Evolutionary conservation across 495 filamentous ascomycete genomes (phyloP).

Genomic region (Penicillium cinerascens): DNA sequence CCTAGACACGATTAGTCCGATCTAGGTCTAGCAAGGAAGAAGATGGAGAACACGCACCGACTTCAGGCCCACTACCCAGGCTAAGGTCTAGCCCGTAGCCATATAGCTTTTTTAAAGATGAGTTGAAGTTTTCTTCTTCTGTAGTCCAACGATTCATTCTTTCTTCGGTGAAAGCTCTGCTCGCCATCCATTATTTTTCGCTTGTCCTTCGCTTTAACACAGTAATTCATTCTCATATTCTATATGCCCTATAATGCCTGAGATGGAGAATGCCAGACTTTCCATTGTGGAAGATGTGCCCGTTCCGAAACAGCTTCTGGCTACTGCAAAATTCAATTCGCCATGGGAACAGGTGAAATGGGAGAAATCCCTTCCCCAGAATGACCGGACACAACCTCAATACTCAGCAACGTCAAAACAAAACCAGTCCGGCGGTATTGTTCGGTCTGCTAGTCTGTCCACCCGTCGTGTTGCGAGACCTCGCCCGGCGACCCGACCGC

Average conservation of each 20-base stretch:
- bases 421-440: conserved; percentile 6
- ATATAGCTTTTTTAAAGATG: not conserved
- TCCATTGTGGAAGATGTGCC: conserved; percentile 23
- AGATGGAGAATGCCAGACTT: conserved; percentile 2
- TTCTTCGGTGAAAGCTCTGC: not conserved
- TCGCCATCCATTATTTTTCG: conserved; percentile 5
- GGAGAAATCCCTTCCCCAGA: conserved; percentile 22
- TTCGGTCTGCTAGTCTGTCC: conserved; percentile 18
- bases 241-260: conserved; percentile 13
- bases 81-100: not conserved
- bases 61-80: conserved; percentile 1
- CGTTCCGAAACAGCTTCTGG: conserved; percentile 18
- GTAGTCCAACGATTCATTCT: not conserved
- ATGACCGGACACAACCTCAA: conserved; percentile 13
- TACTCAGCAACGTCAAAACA: not conserved
- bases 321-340: conserved; percentile 24
- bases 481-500: conserved; percentile 9
- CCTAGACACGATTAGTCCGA: not conserved
- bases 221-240: not conserved
- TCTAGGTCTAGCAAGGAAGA: conserved; percentile 4
- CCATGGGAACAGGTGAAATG: conserved; percentile 21
- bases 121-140: not conserved
- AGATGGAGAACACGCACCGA: conserved; percentile 3
- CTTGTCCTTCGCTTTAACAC: not conserved
- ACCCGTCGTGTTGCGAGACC: conserved; percentile 11